Conservation (phyloP, 768 basidiomycete species). For the Lepiota brunneoincarnata region DNA sequence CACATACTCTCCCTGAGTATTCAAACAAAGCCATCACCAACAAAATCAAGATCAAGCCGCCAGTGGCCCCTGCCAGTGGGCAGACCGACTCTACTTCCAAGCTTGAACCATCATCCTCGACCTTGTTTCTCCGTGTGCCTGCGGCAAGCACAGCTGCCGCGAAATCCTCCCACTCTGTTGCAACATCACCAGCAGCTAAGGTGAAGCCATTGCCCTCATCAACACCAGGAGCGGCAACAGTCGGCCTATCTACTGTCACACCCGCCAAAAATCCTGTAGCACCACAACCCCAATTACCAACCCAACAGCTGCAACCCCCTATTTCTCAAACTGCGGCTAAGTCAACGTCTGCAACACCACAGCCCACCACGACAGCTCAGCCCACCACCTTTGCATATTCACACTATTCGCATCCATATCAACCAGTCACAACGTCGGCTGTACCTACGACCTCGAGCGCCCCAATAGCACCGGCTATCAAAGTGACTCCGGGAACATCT, state of each 20-base stretch:
- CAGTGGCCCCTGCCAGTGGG: conserved; percentile 29
- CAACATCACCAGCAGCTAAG: not conserved
- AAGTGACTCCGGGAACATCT: conserved; percentile 27
- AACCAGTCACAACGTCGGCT: conserved; percentile 39
- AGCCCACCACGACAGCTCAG: conserved; percentile 29
- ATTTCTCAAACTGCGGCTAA: conserved; percentile 18
- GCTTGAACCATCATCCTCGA: conserved; percentile 10
- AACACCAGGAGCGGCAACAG: conserved; percentile 17
- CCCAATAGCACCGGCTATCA: conserved; percentile 19
- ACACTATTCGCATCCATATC: conserved; percentile 49
- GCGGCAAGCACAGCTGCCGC: conserved; percentile 3
- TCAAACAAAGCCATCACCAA: conserved; percentile 40
- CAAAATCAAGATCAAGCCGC: conserved; percentile 75
- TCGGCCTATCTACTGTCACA: conserved; percentile 6
- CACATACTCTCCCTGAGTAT: conserved; percentile 63
- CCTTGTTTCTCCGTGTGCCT: conserved; percentile 13
- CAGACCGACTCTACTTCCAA: conserved; percentile 2
- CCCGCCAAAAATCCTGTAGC: not conserved
- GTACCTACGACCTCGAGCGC: conserved; percentile 21
- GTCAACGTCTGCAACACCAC: conserved; percentile 25
- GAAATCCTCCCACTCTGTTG: not conserved
- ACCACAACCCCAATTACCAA: conserved; percentile 21
- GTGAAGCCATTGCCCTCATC: not conserved
- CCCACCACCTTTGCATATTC: conserved; percentile 28
- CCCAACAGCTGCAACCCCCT: conserved; percentile 20